Evolutionary conservation across 495 filamentous ascomycete genomes (phyloP), one percentile per base, ranked within the genome.

Genomic region (Penicillium dipodomyicola): DNA sequence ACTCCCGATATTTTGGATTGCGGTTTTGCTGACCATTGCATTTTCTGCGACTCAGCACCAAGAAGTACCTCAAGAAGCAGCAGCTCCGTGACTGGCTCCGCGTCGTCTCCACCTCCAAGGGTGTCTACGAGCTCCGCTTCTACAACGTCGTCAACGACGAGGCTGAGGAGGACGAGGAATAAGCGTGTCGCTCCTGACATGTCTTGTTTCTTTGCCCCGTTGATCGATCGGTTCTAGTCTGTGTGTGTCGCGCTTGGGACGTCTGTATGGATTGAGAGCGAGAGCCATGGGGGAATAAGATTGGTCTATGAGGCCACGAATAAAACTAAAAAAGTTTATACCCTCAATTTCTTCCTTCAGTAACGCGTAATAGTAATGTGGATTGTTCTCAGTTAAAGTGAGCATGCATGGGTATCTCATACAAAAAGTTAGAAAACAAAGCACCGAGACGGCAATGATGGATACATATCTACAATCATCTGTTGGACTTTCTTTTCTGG

Each of bases 41-140:
- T 49, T 56, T 46, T 51, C 50, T 45, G 3, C 39, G 32, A 41
- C 27, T 27, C 64, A 96, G 92, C 76, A 98, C 94, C 74, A 98
- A 98, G 90, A 98, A 97, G 84, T 98, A 95, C 87, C 89, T 98
- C 77, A 98, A 98, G 90, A 98, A 98, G 88, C 91, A 96, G 84
- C 92, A 97, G 82, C 87, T 98, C 75, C 89, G 94, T 80, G 94
- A 98, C 83, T 98, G 95, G 95, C 87, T 98, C 72, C 92, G 94
- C 65, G 94, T 98, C 63, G 95, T 98, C 72, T 92, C 91, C 54
- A 97, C 92, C 70, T 89, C 88, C 76, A 91, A 90, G 83, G 93
- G 93, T 68, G 91, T 96, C 61, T 98, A 97, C 81, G 92, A 96
- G 84, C 88, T 98, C 75, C 89, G 93, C 78, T 98, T 97, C 92